phyloP scores from a whole-genome alignment of 306 rosid species.

The Mimosa pudica region DNA sequence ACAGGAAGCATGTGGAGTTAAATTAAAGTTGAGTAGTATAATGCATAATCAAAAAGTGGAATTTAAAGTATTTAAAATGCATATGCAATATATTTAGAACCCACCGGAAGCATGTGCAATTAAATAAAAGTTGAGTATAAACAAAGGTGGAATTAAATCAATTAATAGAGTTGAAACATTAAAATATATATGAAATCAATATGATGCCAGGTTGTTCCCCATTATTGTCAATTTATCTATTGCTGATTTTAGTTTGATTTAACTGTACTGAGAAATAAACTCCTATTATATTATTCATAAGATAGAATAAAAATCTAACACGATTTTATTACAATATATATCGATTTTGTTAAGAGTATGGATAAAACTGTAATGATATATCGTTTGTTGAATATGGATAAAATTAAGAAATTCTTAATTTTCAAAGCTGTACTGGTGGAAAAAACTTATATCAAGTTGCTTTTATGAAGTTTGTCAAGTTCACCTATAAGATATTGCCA shows the following conservation, averaged over 20 bases:
- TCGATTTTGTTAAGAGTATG: too few species aligned
- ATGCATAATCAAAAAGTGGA: background rate
- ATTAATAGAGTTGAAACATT: background rate
- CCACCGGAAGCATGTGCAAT: background rate
- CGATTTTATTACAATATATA: too few species aligned
- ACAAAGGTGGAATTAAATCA: background rate
- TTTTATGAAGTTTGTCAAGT: too few species aligned
- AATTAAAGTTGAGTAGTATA: too few species aligned
- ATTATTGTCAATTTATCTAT: background rate
- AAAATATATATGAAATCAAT: background rate
- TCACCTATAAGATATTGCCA: too few species aligned
- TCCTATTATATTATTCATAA: too few species aligned
- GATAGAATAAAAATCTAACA: too few species aligned
- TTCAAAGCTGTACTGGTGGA: too few species aligned
- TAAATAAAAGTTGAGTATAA: background rate
- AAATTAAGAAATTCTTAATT: too few species aligned
- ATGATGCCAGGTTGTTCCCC: background rate
- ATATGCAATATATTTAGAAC: background rate
- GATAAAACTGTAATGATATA: too few species aligned
- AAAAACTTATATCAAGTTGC: too few species aligned
- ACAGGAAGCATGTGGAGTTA: background rate
- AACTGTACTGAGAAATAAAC: background rate
- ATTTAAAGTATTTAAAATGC: background rate
- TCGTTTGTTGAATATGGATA: too few species aligned
- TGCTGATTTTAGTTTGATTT: background rate